Evolutionary conservation across 1,284 basidiomycete species (phyloP).

Genomic region (Fistulinella staudtii): DNA sequence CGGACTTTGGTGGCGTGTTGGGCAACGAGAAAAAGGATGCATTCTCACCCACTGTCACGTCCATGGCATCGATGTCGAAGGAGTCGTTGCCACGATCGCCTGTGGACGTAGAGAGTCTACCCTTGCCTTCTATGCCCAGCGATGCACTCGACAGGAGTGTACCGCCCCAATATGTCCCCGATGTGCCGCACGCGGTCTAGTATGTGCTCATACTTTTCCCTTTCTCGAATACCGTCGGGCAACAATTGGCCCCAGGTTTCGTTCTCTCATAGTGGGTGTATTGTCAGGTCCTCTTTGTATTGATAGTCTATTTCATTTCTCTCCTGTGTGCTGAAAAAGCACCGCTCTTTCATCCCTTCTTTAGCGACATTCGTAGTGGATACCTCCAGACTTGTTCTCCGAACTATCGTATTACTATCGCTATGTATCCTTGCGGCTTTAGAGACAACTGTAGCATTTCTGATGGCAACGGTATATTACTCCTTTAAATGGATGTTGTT

Average conservation of each 20-base stretch:
- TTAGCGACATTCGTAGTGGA: conserved; percentile 5
- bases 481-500: too few species aligned
- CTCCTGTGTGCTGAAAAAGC: neutral
- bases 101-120: conserved; percentile 14
- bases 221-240: too few species aligned
- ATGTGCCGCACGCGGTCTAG: conserved; percentile 16
- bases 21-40: conserved; percentile 31
- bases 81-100: conserved; percentile 27
- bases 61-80: conserved; percentile 22
- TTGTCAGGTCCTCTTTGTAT: conserved; percentile 20
- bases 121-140: conserved; percentile 19
- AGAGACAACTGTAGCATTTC: conserved; percentile 20
- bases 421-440: conserved; percentile 20
- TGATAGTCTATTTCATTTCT: conserved; percentile 16
- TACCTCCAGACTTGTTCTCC: conserved; percentile 15
- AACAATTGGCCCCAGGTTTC: neutral
- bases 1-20: conserved; percentile 35
- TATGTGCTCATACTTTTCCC: too few species aligned
- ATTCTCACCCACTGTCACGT: conserved; percentile 21
- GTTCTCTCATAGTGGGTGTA: neutral
- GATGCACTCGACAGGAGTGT: conserved; percentile 7
- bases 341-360: neutral
- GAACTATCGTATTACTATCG: conserved; percentile 20
- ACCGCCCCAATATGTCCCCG: conserved; percentile 19
- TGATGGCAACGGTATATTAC: neutral